Percentiles rank a stretch among this genome's conserved stretches.
phyloP scores from a whole-genome alignment of 306 rosid genomes.

The Malus sylvestris region DNA sequence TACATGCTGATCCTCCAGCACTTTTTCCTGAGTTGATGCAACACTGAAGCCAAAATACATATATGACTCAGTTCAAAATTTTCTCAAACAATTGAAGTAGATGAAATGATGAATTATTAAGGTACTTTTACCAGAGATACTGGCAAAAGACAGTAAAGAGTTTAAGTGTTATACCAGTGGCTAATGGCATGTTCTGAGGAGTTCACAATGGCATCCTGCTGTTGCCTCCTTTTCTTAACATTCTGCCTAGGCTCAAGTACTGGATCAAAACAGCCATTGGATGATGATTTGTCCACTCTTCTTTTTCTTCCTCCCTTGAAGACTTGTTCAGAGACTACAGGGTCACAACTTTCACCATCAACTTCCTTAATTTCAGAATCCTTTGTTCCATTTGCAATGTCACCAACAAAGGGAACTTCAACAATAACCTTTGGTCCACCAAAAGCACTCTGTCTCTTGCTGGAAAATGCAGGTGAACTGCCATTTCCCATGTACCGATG shows the following conservation, averaged over 20 bases:
- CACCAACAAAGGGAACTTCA: conserved; percentile 59
- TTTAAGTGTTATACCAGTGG: conserved; percentile 31
- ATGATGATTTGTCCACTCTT: conserved; percentile 32
- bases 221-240: conserved; percentile 62
- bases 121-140: not conserved
- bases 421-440: conserved; percentile 83
- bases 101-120: not conserved
- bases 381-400: conserved; percentile 18
- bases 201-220: conserved; percentile 18
- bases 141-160: conserved; percentile 5
- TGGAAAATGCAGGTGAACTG: conserved; percentile 19
- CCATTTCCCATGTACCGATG: conserved; percentile 26
- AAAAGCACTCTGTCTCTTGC: conserved; percentile 37
- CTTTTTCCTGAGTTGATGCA: conserved; percentile 30
- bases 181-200: conserved; percentile 28
- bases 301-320: conserved; percentile 55
- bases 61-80: not conserved
- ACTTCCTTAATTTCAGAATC: conserved; percentile 31
- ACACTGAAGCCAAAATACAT: conserved; percentile 40
- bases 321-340: conserved; percentile 24
- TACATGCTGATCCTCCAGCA: conserved; percentile 23
- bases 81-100: not conserved
- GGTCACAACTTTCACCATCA: conserved; percentile 30
- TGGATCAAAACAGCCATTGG: conserved; percentile 21
- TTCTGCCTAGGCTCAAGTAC: conserved; percentile 25